Conservation (phyloP, 768 basidiomycete genomes). For the Podaxis carcinomalis region DNA sequence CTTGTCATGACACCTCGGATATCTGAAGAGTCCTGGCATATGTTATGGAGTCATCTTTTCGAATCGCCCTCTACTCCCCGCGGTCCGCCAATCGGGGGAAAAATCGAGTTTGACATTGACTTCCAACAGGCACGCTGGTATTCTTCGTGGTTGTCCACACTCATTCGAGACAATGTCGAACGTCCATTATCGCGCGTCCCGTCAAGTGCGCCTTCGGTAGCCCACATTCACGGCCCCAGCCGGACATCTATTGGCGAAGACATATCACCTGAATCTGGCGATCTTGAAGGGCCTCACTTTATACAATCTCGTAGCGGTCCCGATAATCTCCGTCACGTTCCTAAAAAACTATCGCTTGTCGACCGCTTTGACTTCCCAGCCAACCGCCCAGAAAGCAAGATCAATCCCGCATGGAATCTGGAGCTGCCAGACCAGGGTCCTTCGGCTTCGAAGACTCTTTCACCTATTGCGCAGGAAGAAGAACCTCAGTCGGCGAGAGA, state of each 20-base stretch:
- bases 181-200: conserved; percentile 29
- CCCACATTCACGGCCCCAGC: conserved; percentile 54
- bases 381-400: conserved; percentile 23
- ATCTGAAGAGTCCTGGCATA: conserved; percentile 73
- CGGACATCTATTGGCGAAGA: conserved; percentile 40
- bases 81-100: conserved; percentile 62
- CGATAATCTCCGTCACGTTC: conserved; percentile 44
- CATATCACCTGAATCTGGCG: conserved; percentile 33
- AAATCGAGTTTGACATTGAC: conserved; percentile 88
- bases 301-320: conserved; percentile 26
- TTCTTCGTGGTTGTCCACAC: conserved; percentile 58
- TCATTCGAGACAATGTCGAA: conserved; percentile 39
- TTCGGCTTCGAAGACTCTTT: conserved; percentile 33
- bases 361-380: conserved; percentile 53
- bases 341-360: conserved; percentile 64
- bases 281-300: conserved; percentile 25
- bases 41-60: conserved; percentile 63
- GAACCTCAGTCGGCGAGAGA: conserved; percentile 49
- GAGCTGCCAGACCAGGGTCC: conserved; percentile 3
- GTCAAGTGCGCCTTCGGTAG: conserved; percentile 37
- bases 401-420: conserved; percentile 20
- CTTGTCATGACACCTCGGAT: conserved; percentile 61
- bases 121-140: conserved; percentile 74
- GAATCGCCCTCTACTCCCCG: conserved; percentile 31
- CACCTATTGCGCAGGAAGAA: conserved; percentile 61